Evolutionary conservation across 306 rosid species (phyloP), one percentile per base, ranked within the genome.

Genomic region (Citrullus amarus): DNA sequence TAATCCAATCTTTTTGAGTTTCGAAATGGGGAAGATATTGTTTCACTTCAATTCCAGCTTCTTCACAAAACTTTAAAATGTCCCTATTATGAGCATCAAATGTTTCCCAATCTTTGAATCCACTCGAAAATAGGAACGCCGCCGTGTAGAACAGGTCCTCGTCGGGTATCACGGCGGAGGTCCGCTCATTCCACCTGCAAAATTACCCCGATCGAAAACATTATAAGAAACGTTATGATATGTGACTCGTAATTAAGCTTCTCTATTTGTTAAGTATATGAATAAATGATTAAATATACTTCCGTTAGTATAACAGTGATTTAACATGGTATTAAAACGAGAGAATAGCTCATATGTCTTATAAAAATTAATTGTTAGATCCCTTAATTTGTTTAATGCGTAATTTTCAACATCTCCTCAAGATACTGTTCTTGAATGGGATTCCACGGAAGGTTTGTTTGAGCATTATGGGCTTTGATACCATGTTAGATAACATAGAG

Each of bases 161-260:
- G 4, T 87, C 77, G 4, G 96, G 93, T 66, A 85, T 85, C n/a
- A 89, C 86, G 9, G 87, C 93, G 3, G 95, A 90, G 91, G 85
- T 90, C 50, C 79, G 82, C 43, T 81, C 88, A 70, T 95, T 83
- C 98, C 98, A 95, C 81, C 98, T 94, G 79, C n/a, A 80, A 72
- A 18, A 18, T 3, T 4, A 57, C 1, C 39, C 63, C 9, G 5
- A 4, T 15, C 10, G 2, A 12, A 12, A 28, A 54, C 1, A 22
- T 17, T 54, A 17, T 5, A 22, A 58, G 34, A 74, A 28, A 28
- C 10, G 28, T 25, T 43, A 13, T 7, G 0, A 20, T 25, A 20
- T 48, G n/a, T 48, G 6, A 4, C 57, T 9, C 46, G 20, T 62
- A 25, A 25, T 25, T 25, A 5, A 17, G 5, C 6, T 8, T 7